Evolutionary conservation across 345 rosid species (phyloP).

Genomic region (Citrus glauca): DNA sequence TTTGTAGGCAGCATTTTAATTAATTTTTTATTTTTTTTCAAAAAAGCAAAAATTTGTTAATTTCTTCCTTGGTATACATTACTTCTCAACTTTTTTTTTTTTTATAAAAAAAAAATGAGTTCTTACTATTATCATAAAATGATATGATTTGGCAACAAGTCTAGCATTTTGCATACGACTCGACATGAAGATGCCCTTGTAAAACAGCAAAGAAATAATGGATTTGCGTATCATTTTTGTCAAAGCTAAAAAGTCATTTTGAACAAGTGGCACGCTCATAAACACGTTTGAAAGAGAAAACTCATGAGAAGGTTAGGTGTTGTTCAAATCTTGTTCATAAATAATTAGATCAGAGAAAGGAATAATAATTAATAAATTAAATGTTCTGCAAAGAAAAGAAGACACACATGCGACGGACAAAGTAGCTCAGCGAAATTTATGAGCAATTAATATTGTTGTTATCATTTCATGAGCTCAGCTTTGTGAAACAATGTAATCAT

Average conservation of each 20-base stretch:
- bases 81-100: neutral
- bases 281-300: neutral
- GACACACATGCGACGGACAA: slow-evolving; percentile 29
- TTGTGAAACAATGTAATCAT: slow-evolving; percentile 21
- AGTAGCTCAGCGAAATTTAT: slow-evolving; percentile 20
- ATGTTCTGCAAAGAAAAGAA: neutral
- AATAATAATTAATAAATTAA: neutral
- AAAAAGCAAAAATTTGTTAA: too few species aligned
- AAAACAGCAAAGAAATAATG: neutral
- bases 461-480: slow-evolving; percentile 30
- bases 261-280: neutral
- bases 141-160: neutral
- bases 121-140: neutral
- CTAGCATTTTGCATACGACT: neutral
- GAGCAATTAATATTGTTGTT: slow-evolving; percentile 33
- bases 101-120: too few species aligned
- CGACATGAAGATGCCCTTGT: neutral
- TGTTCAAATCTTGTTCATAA: neutral
- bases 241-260: neutral
- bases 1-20: neutral
- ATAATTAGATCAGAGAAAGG: neutral
- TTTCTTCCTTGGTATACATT: neutral
- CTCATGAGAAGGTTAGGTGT: neutral
- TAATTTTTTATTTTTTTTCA: too few species aligned
- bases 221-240: neutral